Evolutionary conservation across 192 early-diverging fungal species (phyloP).

Genomic region (Gonapodya prolifera): DNA sequence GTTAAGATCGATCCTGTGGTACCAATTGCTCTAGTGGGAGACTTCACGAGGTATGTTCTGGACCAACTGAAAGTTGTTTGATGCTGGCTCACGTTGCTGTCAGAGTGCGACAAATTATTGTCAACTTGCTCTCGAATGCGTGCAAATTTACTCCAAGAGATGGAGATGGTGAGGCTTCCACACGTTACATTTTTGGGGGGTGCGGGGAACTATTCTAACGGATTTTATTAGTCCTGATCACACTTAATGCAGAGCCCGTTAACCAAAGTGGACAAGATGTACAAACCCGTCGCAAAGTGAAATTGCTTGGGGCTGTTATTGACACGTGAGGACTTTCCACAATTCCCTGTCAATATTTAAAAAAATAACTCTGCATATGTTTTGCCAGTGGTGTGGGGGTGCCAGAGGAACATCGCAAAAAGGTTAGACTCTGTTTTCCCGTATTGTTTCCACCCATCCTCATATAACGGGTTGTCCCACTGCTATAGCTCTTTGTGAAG

Average conservation of each 20-base stretch:
- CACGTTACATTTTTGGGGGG: no score
- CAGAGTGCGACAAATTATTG: neutral
- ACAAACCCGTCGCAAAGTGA: neutral
- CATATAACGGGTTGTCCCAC: neutral
- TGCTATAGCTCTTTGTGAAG: neutral
- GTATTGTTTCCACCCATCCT: neutral
- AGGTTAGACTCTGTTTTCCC: neutral
- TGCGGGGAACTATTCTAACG: no score
- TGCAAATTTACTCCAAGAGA: neutral
- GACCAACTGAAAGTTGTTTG: no score
- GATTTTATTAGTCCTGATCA: neutral
- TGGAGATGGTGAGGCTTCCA: neutral
- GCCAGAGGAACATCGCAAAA: neutral
- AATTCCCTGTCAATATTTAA: neutral
- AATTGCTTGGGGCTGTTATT: neutral
- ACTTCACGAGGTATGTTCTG: neutral
- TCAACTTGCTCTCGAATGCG: slow-evolving; percentile 1
- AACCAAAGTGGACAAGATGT: neutral
- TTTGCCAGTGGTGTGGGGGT: neutral
- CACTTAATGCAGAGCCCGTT: neutral
- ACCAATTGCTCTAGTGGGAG: neutral
- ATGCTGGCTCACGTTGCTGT: no score
- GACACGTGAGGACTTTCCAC: neutral
- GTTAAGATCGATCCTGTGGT: neutral
- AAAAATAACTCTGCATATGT: neutral